These are phyloP conservation scores for Cochliopodium minus DNA, from an alignment of 208 protist species.

Conservation along the genomic window DNA sequence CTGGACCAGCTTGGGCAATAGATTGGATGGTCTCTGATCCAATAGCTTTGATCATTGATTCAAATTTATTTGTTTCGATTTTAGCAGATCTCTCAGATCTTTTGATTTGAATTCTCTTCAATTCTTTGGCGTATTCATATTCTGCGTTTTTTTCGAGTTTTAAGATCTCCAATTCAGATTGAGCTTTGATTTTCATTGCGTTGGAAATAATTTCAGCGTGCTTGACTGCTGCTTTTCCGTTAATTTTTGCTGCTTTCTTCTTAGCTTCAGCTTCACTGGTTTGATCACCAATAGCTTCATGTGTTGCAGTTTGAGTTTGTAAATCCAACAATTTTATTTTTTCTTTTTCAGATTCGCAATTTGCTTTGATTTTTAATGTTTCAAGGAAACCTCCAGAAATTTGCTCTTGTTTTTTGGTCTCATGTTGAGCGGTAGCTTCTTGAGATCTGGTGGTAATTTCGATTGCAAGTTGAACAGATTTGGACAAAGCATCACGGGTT, in stretches of 20 bases:
- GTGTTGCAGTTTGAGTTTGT: conserved; percentile 37
- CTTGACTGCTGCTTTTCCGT: conserved; percentile 14
- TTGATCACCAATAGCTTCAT: conserved; percentile 47
- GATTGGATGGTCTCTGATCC: conserved; percentile 63
- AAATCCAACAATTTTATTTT: conserved; percentile 42
- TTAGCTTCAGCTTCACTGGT: conserved; percentile 47
- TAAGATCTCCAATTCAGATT: conserved; percentile 58
- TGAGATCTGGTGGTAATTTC: conserved; percentile 66
- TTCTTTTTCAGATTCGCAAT: conserved; percentile 36
- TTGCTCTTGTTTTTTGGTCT: conserved; percentile 50
- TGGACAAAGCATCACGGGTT: conserved; percentile 77
- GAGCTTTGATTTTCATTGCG: conserved; percentile 50
- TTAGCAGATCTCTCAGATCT: conserved; percentile 46
- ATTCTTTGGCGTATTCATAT: conserved; percentile 43
- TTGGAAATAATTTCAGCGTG: conserved; percentile 47
- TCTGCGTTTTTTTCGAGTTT: conserved; percentile 56
- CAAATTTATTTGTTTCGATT: conserved; percentile 65
- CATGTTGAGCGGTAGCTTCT: conserved; percentile 55
- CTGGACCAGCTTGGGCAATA: conserved; percentile 67
- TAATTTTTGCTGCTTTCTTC: conserved; percentile 35
- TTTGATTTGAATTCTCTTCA: conserved; percentile 61
- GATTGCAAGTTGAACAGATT: conserved; percentile 79
- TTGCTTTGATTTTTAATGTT: conserved; percentile 49
- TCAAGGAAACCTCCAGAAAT: conserved; percentile 42
- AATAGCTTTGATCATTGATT: conserved; percentile 55